A percentile compares a stretch with the other conserved stretches of the same genome.
Conservation (phyloP, 208 protist species). For the Acanthamoeba lenticulata region DNA sequence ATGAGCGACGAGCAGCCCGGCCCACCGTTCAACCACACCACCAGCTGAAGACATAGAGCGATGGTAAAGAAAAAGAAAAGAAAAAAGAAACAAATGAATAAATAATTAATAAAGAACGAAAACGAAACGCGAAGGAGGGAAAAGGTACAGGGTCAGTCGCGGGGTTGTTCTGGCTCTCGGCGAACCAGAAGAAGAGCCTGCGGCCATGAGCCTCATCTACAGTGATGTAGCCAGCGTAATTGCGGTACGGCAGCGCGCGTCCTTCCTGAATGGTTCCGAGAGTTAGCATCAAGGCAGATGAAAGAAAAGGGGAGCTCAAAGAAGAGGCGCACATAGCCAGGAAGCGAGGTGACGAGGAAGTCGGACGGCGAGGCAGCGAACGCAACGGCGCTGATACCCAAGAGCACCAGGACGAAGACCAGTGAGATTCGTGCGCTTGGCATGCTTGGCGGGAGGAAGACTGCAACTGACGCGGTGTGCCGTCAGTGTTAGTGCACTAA, state of each 20-base stretch:
- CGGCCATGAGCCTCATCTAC: constrained; percentile 34
- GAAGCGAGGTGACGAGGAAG: constrained; percentile 39
- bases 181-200: constrained; percentile 76
- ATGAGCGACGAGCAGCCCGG: constrained; percentile 77
- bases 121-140: background rate
- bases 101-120: background rate
- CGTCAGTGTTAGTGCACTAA: too few relatives aligned
- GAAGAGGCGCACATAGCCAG: constrained; percentile 8
- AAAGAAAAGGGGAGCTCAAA: background rate
- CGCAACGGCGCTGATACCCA: background rate
- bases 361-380: background rate
- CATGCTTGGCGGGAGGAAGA: background rate
- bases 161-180: constrained; percentile 69
- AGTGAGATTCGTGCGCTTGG: background rate
- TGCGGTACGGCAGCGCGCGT: background rate
- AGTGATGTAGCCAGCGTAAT: constrained; percentile 72
- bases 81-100: background rate
- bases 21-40: constrained; percentile 83
- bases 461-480: too few relatives aligned
- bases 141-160: constrained; percentile 55
- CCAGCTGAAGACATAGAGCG: background rate
- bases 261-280: background rate
- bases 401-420: background rate
- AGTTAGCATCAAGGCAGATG: background rate
- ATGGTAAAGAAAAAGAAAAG: background rate